Percentiles rank a stretch among this genome's conserved stretches.
Evolutionary conservation across 768 basidiomycete species (phyloP).

Genomic region (Agaricus subrufescens): DNA sequence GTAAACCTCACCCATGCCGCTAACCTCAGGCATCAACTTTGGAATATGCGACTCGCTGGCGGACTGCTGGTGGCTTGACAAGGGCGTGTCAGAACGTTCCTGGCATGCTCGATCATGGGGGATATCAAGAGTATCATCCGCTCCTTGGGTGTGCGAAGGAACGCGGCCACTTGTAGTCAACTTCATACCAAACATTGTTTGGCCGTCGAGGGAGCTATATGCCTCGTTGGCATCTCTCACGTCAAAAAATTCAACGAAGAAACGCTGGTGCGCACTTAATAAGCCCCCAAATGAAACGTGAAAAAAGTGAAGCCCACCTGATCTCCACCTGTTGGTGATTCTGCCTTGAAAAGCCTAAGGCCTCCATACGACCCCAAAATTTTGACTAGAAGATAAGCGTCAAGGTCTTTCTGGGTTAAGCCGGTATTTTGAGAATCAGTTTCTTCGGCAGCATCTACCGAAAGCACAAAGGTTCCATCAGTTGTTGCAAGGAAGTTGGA

Average conservation of each 20-base stretch:
- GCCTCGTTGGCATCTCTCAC: constrained; percentile 53
- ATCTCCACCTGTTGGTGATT: constrained; percentile 16
- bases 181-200: constrained; percentile 46
- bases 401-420: constrained; percentile 13
- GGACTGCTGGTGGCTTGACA: constrained; percentile 6
- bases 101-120: constrained; percentile 5
- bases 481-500: constrained; percentile 47
- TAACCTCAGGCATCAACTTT: constrained; percentile 16
- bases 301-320: constrained; percentile 17
- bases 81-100: constrained; percentile 15
- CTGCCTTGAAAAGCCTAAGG: constrained; percentile 23
- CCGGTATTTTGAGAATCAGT: not conserved
- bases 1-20: constrained; percentile 27
- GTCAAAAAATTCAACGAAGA: constrained; percentile 66
- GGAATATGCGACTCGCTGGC: constrained; percentile 16
- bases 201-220: constrained; percentile 42
- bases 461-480: constrained; percentile 48
- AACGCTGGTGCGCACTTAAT: constrained; percentile 25
- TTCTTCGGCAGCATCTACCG: constrained; percentile 21
- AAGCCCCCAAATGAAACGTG: not conserved
- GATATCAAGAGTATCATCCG: not conserved
- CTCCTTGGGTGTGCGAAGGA: constrained; percentile 12
- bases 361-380: constrained; percentile 29
- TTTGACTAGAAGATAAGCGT: constrained; percentile 11
- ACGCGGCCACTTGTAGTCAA: constrained; percentile 37